Conservation (phyloP, 306 rosid genomes). For the Boehmeria nivea region DNA sequence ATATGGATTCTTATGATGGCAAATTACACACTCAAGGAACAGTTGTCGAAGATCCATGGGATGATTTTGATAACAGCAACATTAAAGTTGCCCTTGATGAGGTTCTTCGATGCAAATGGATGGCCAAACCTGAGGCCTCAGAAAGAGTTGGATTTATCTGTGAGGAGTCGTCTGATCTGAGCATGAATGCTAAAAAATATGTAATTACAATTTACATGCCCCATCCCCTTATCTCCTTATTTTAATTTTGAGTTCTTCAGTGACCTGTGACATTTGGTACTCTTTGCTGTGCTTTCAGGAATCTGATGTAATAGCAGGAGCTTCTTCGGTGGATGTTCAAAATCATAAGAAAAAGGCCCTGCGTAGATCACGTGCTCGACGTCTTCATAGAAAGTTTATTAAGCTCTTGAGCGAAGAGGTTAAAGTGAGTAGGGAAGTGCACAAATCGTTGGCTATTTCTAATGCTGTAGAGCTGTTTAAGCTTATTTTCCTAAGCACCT, state of each 20-base stretch:
- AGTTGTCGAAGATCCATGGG: conserved; percentile 62
- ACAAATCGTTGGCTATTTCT: conserved; percentile 81
- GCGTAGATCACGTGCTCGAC: conserved; percentile 39
- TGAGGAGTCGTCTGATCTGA: conserved; percentile 50
- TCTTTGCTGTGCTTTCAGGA: conserved; percentile 47
- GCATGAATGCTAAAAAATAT: conserved; percentile 28
- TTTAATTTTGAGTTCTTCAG: conserved; percentile 1
- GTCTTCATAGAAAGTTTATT: conserved; percentile 51
- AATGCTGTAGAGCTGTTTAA: conserved; percentile 94
- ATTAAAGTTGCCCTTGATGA: conserved; percentile 67
- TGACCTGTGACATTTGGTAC: conserved; percentile 11
- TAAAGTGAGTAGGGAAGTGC: conserved; percentile 49
- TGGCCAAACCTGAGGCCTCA: conserved; percentile 58
- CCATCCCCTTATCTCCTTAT: conserved; percentile 12
- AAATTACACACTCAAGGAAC: conserved; percentile 26
- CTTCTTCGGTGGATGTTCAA: conserved; percentile 38
- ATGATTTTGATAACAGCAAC: conserved; percentile 56
- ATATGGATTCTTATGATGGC: conserved; percentile 15
- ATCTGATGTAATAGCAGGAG: conserved; percentile 33
- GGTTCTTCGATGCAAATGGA: conserved; percentile 60
- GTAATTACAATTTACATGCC: conserved; percentile 26
- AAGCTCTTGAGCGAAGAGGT: conserved; percentile 48
- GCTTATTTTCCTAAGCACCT: conserved; percentile 84
- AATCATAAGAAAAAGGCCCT: conserved; percentile 26
- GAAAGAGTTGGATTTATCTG: conserved; percentile 37